Percentiles rank a stretch among this genome's conserved stretches.
Evolutionary conservation across 495 filamentous ascomycete species (phyloP).

Genomic region (Penicillium silybi): DNA sequence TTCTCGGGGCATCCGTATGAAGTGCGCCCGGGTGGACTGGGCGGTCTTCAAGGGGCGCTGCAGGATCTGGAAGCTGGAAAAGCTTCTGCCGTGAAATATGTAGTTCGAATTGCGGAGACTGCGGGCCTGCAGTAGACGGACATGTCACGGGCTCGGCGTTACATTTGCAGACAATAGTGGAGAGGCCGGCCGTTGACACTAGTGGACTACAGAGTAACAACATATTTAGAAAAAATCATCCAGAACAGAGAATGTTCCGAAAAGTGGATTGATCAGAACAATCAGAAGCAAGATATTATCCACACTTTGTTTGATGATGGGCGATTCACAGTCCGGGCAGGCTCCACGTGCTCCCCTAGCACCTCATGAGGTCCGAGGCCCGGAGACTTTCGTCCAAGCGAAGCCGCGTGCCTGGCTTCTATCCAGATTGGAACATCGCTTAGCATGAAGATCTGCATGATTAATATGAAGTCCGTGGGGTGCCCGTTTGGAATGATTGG

Average conservation of each 20-base stretch:
- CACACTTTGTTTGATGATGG: neutral
- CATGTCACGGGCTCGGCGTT: neutral
- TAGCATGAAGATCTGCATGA: conserved; percentile 1
- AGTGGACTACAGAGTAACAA: neutral
- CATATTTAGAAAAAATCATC: neutral
- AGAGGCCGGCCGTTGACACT: neutral
- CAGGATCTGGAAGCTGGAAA: conserved; percentile 58
- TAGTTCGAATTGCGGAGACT: conserved; percentile 65
- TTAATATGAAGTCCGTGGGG: conserved; percentile 6
- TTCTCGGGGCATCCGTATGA: conserved; percentile 59
- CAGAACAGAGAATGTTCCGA: neutral
- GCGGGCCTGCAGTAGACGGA: conserved; percentile 12
- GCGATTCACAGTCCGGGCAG: neutral
- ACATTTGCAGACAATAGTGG: neutral
- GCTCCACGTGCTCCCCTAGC: conserved; percentile 2
- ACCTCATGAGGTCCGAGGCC: neutral
- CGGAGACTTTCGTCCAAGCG: neutral
- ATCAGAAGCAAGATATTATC: neutral
- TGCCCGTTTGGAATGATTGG: conserved; percentile 12
- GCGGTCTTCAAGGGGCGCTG: conserved; percentile 53
- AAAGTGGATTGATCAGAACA: neutral
- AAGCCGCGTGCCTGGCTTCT: neutral
- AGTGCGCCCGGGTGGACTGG: conserved; percentile 57
- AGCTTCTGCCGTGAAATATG: conserved; percentile 65
- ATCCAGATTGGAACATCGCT: neutral